phyloP scores from a whole-genome alignment of 2,329 filamentous ascomycete species.

The Neoscytalidium dimidiatum region DNA sequence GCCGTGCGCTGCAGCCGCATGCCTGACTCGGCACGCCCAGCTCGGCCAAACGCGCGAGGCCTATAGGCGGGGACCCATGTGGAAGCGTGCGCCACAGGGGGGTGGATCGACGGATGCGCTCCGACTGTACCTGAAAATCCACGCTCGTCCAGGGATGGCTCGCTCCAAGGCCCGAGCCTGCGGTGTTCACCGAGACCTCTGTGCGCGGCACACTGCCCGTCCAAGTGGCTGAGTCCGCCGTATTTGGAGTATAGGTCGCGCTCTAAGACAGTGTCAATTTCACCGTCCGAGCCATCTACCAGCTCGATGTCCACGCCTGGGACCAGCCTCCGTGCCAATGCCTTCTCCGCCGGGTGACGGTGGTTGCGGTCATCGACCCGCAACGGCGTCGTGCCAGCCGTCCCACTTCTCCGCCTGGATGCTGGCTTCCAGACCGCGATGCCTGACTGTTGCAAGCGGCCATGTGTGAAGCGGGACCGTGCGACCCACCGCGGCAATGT shows the following conservation, averaged over 20 bases:
- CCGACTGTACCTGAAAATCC: slow-evolving; percentile 17
- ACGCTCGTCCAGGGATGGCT: slow-evolving; percentile 9
- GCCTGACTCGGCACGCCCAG: not conserved
- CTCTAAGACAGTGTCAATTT: slow-evolving; percentile 13
- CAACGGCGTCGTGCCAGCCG: slow-evolving; percentile 1
- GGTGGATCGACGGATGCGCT: slow-evolving; percentile 16
- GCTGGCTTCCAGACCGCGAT: slow-evolving; percentile 3
- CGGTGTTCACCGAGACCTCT: slow-evolving; percentile 17
- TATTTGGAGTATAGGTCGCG: not conserved
- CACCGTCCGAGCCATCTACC: not conserved
- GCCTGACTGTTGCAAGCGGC: not conserved
- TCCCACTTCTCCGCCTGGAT: not conserved
- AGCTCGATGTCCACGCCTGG: not conserved
- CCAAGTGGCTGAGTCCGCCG: slow-evolving; percentile 9
- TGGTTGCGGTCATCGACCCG: slow-evolving; percentile 6
- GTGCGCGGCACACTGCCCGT: slow-evolving; percentile 12
- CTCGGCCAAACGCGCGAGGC: slow-evolving; percentile 8
- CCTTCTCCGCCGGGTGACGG: not conserved
- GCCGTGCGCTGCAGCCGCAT: slow-evolving; percentile 3
- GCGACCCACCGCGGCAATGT: slow-evolving; percentile 2
- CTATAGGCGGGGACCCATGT: slow-evolving; percentile 12
- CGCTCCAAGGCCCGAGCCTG: not conserved
- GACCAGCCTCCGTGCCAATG: not conserved
- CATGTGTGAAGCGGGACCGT: slow-evolving; percentile 4
- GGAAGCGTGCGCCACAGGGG: slow-evolving; percentile 14